Conservation (phyloP, 768 basidiomycete species). For the Amanita inopinata region DNA sequence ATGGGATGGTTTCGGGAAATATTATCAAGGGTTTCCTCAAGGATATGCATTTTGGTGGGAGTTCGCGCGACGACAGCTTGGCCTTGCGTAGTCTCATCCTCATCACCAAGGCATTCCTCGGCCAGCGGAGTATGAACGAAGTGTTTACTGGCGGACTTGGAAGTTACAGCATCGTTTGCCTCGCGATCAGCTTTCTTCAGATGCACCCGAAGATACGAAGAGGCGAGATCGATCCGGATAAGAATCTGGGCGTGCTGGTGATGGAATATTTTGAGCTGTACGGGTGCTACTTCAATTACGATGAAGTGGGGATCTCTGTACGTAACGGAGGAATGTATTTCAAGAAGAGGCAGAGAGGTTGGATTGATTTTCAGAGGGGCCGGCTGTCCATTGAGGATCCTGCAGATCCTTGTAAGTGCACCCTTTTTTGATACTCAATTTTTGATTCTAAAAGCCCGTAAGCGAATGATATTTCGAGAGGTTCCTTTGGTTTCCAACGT, state of each 20-base stretch:
- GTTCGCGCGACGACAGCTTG: conserved; percentile 30
- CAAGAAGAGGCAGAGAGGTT: conserved; percentile 71
- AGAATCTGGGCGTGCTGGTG: conserved; percentile 88
- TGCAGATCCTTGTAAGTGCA: conserved; percentile 66
- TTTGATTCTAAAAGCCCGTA: conserved; percentile 9
- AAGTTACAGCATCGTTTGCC: conserved; percentile 88
- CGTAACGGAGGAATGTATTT: conserved; percentile 86
- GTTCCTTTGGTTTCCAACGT: conserved; percentile 75
- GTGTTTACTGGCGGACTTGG: conserved; percentile 95
- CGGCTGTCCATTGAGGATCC: conserved; percentile 89
- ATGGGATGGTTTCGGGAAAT: conserved; percentile 68
- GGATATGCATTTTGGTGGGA: conserved; percentile 34
- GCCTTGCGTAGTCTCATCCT: conserved; percentile 79
- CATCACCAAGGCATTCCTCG: conserved; percentile 84
- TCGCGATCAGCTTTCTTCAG: conserved; percentile 91
- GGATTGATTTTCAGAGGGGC: conserved; percentile 53
- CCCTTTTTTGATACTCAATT: conserved; percentile 4
- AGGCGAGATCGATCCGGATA: conserved; percentile 78
- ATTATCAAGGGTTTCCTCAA: conserved; percentile 76
- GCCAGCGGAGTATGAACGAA: conserved; percentile 90
- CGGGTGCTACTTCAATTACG: conserved; percentile 85
- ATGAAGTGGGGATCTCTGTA: conserved; percentile 81
- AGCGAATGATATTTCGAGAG: conserved; percentile 92
- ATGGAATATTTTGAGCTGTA: conserved; percentile 98
- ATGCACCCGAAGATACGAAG: conserved; percentile 92